Evolutionary conservation across 192 early-diverging fungal genomes (phyloP).

Genomic region (Cetraspora pellucida): DNA sequence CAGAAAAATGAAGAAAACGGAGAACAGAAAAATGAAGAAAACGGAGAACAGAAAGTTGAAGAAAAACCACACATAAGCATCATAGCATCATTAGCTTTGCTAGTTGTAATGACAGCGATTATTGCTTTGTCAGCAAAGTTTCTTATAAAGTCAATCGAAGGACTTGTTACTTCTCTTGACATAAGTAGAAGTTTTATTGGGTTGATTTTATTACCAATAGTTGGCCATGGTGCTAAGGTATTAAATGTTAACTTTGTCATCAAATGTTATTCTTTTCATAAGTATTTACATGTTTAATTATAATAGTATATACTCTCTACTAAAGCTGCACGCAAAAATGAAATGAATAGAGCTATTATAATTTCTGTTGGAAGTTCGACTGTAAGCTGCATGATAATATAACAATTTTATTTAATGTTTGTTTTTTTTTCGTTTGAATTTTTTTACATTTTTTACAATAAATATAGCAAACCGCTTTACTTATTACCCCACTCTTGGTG

Average conservation of each 20-base stretch:
- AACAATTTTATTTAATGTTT: no score
- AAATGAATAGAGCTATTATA: conserved; percentile 80
- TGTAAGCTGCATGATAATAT: conserved; percentile 7
- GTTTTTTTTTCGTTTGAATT: no score
- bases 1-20: conserved; percentile 55
- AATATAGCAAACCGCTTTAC: conserved; percentile 75
- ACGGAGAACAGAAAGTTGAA: conserved; percentile 52
- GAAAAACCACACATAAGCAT: conserved; percentile 64
- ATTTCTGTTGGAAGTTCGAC: conserved; percentile 80
- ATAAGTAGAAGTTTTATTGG: conserved; percentile 88
- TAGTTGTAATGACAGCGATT: conserved; percentile 63
- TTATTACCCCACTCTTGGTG: conserved; percentile 69
- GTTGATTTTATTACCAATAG: conserved; percentile 87
- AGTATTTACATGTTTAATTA: conserved; percentile 30
- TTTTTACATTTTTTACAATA: not conserved
- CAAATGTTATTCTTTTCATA: not conserved
- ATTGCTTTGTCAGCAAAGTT: conserved; percentile 81
- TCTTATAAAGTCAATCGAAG: conserved; percentile 78
- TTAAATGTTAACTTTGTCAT: not conserved
- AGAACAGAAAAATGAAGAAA: conserved; percentile 54
- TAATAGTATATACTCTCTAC: conserved; percentile 83
- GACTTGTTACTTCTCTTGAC: conserved; percentile 63
- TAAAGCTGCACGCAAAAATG: conserved; percentile 83
- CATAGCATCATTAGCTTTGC: conserved; percentile 58
- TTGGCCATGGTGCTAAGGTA: conserved; percentile 71